These are phyloP conservation scores for Pisolithus microcarpus DNA, from an alignment of 768 basidiomycete genomes.

Conservation along the genomic window DNA sequence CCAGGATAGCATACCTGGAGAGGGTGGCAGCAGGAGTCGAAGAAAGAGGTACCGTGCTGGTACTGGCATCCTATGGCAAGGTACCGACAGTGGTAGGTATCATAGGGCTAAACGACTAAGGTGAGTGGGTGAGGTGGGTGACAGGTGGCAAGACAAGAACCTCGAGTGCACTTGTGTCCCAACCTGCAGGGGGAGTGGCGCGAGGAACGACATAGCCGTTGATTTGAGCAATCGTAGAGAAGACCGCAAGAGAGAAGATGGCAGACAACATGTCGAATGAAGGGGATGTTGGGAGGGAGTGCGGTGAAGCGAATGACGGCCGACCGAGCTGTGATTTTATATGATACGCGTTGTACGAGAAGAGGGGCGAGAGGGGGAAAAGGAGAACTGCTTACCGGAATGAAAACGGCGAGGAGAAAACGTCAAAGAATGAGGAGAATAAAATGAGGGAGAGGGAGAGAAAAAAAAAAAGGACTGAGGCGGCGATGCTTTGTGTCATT, in stretches of 20 bases:
- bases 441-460: too few species aligned
- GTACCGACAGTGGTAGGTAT: slow-evolving; percentile 56
- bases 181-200: slow-evolving; percentile 35
- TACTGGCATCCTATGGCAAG: slow-evolving; percentile 43
- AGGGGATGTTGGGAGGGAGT: slow-evolving; percentile 27
- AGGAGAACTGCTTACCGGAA: slow-evolving; percentile 7
- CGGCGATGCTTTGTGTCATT: slow-evolving; percentile 6
- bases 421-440: slow-evolving; percentile 6
- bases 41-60: slow-evolving; percentile 49
- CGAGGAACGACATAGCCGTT: slow-evolving; percentile 32
- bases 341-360: slow-evolving; percentile 8
- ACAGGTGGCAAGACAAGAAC: slow-evolving; percentile 12
- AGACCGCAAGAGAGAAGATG: slow-evolving; percentile 28
- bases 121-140: slow-evolving; percentile 1
- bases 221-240: slow-evolving; percentile 34
- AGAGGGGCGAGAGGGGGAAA: slow-evolving; percentile 22
- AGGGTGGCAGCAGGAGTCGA: slow-evolving; percentile 65
- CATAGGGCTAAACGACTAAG: slow-evolving; percentile 36
- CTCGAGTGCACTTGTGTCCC: slow-evolving; percentile 41
- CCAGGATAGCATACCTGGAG: slow-evolving; percentile 39
- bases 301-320: slow-evolving; percentile 7
- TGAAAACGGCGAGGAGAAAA: slow-evolving; percentile 9
- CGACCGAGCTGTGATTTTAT: slow-evolving; percentile 8
- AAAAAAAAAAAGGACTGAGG: slow-evolving; percentile 3
- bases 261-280: slow-evolving; percentile 25